Percentiles rank a stretch among this genome's conserved stretches.
These are phyloP conservation scores for Globisporangium emineosum DNA, from an alignment of 352 stramenopile genomes.

Conservation along the genomic window DNA sequence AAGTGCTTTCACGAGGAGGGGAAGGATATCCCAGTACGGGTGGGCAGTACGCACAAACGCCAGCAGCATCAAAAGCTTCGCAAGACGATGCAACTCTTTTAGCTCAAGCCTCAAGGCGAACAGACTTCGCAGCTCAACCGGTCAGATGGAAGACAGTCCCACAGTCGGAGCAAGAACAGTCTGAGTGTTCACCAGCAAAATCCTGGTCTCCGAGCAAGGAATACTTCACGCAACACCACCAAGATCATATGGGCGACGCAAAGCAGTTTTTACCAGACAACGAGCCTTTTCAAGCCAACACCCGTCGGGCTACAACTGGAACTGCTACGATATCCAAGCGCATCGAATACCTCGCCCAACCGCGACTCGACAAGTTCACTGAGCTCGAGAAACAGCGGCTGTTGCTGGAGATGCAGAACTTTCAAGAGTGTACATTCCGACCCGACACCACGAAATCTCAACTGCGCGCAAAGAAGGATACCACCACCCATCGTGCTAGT, in stretches of 20 bases:
- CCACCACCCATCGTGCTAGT: not conserved
- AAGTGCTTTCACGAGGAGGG: not conserved
- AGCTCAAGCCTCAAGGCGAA: not conserved
- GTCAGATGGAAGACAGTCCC: conserved; percentile 1
- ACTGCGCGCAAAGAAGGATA: not conserved
- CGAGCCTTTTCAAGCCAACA: not conserved
- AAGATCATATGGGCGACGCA: not conserved
- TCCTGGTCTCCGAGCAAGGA: not conserved
- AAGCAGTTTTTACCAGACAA: not conserved
- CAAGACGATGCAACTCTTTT: not conserved
- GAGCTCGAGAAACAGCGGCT: conserved; percentile 66
- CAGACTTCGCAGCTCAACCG: not conserved
- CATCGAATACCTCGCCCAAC: conserved; percentile 47
- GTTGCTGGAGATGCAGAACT: conserved; percentile 45
- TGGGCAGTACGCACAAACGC: not conserved
- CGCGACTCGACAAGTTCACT: conserved; percentile 50
- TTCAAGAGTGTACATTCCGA: conserved; percentile 71
- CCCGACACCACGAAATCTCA: conserved; percentile 38
- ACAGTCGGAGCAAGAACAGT: not conserved
- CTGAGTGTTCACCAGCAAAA: not conserved
- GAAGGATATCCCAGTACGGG: not conserved
- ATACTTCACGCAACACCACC: not conserved
- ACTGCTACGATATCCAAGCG: conserved; percentile 20
- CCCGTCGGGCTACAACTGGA: not conserved
- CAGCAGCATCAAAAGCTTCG: not conserved